Conservation (phyloP, 208 protist species). For the Herpetomonas muscarum region DNA sequence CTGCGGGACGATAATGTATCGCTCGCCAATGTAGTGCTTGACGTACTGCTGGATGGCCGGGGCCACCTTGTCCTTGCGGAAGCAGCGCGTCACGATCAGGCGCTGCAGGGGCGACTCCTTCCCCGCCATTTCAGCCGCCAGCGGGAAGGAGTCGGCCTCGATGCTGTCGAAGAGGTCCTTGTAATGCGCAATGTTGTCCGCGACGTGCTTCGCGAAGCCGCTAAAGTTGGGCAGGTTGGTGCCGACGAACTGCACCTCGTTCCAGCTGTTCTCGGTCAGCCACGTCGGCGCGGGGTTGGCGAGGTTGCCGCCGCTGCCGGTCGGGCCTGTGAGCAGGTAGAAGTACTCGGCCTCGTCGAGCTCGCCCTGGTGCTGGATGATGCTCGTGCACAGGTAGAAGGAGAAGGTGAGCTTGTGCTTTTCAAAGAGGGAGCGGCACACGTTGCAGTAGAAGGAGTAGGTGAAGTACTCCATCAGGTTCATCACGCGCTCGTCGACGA, state of each 20-base stretch:
- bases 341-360: conserved; percentile 88
- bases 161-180: conserved; percentile 91
- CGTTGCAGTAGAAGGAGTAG: conserved; percentile 96
- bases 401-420: conserved; percentile 98
- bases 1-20: conserved; percentile 94
- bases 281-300: conserved; percentile 90
- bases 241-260: conserved; percentile 87
- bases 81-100: conserved; percentile 91
- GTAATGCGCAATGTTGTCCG: conserved; percentile 71
- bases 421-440: conserved; percentile 98
- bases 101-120: conserved; percentile 90
- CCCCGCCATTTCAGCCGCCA: conserved; percentile 80
- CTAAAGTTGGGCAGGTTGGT: conserved; percentile 60
- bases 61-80: conserved; percentile 97
- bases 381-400: conserved; percentile 92
- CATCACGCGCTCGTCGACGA: conserved; percentile 76
- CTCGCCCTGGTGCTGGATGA: conserved; percentile 72
- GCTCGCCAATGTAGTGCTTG: conserved; percentile 85
- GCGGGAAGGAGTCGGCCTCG: conserved; percentile 65
- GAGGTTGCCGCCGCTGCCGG: conserved; percentile 35
- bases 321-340: conserved; percentile 90
- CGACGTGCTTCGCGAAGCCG: conserved; percentile 89
- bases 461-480: conserved; percentile 97
- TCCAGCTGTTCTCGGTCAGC: conserved; percentile 93
- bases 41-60: conserved; percentile 93